Evolutionary conservation across 2,329 filamentous ascomycete genomes (phyloP).

Genomic region (Chaetomium globosum): DNA sequence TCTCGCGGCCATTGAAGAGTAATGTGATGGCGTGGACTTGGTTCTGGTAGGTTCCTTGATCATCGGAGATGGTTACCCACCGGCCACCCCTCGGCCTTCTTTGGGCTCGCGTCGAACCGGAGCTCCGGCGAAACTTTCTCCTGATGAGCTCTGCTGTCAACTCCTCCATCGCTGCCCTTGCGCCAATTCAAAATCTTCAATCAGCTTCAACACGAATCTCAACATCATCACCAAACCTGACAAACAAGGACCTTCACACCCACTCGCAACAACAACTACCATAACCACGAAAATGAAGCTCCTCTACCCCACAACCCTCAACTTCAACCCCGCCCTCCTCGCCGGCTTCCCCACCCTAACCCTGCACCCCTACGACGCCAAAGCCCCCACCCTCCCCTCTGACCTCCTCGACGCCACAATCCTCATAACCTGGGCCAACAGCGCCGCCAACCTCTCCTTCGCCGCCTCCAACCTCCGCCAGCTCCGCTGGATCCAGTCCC

Average conservation of each 20-base stretch:
- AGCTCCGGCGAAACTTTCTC: not conserved
- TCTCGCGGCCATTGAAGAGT: no score
- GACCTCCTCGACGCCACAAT: slow-evolving; percentile 61
- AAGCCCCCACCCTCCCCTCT: slow-evolving; percentile 54
- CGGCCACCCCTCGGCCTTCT: not conserved
- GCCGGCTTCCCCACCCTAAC: slow-evolving; percentile 58
- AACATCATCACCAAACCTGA: not conserved
- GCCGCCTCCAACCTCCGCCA: slow-evolving; percentile 56
- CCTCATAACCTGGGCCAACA: slow-evolving; percentile 66
- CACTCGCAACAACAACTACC: not conserved
- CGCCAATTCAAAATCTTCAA: not conserved
- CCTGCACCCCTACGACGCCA: slow-evolving; percentile 64
- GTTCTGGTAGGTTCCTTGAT: no score
- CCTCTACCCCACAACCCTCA: slow-evolving; percentile 66
- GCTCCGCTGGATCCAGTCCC: slow-evolving; percentile 63
- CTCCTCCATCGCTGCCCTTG: not conserved
- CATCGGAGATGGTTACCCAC: not conserved
- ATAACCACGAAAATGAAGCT: slow-evolving; percentile 56
- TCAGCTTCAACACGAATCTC: not conserved
- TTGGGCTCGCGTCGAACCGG: slow-evolving; percentile 10
- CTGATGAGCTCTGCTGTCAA: slow-evolving; percentile 2
- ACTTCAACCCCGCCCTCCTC: slow-evolving; percentile 57
- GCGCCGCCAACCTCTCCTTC: slow-evolving; percentile 59
- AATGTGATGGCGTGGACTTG: no score
- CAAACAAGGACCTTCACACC: not conserved